Conservation (phyloP, 805 yeast genomes). For the Hanseniaspora valbyensis region DNA sequence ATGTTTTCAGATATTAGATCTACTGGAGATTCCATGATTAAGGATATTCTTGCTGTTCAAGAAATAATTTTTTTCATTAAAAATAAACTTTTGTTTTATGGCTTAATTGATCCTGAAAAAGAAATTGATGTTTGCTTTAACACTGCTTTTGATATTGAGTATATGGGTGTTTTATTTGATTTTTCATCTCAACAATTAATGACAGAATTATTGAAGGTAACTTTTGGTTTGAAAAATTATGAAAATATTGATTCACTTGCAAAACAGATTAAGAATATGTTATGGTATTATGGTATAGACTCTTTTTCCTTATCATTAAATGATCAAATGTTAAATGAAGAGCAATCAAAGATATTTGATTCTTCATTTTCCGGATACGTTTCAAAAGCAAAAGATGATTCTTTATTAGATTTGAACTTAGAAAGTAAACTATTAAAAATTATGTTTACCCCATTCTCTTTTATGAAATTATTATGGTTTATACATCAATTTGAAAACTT, state of each 20-base stretch:
- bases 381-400: slow-evolving; percentile 24
- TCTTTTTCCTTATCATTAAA: slow-evolving; percentile 27
- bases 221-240: slow-evolving; percentile 9
- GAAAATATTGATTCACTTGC: background rate
- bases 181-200: slow-evolving; percentile 14
- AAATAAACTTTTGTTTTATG: background rate
- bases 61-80: background rate
- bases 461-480: slow-evolving; percentile 34
- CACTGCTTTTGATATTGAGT: slow-evolving; percentile 1
- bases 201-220: background rate
- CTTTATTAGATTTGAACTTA: slow-evolving; percentile 40
- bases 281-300: slow-evolving; percentile 25
- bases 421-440: slow-evolving; percentile 50
- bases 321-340: slow-evolving; percentile 28
- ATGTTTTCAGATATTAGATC: slow-evolving; percentile 11
- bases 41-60: background rate
- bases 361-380: slow-evolving; percentile 38
- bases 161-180: slow-evolving; percentile 11
- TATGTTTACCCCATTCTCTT: slow-evolving; percentile 43
- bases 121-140: background rate
- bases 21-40: background rate
- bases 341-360: slow-evolving; percentile 37
- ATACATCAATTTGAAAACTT: slow-evolving; percentile 23
- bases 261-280: background rate
- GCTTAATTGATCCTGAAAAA: background rate